Evolutionary conservation across 768 basidiomycete genomes (phyloP).

Genomic region (Rickenella mellea): DNA sequence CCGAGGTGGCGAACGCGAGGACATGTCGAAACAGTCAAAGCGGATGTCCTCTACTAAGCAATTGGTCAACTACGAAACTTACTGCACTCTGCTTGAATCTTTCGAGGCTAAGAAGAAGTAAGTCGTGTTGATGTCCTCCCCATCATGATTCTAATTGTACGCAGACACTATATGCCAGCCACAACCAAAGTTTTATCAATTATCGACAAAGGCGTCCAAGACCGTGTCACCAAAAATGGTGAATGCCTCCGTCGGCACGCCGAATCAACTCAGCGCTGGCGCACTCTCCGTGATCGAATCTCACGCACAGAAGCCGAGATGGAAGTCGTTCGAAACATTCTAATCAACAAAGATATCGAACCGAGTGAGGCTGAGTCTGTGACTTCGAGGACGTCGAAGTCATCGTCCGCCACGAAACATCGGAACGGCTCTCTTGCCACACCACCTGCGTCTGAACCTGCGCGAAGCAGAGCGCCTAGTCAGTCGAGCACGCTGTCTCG

Average conservation of each 20-base stretch:
- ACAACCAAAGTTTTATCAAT: slow-evolving; percentile 87
- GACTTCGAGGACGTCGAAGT: slow-evolving; percentile 39
- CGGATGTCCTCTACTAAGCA: slow-evolving; percentile 36
- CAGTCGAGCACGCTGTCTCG: slow-evolving; percentile 51
- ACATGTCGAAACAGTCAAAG: slow-evolving; percentile 30
- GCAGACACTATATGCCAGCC: slow-evolving; percentile 90
- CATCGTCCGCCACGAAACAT: slow-evolving; percentile 26
- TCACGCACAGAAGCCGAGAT: slow-evolving; percentile 74
- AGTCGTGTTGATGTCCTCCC: slow-evolving; percentile 14
- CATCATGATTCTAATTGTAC: slow-evolving; percentile 8
- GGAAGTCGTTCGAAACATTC: slow-evolving; percentile 55
- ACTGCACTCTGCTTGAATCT: slow-evolving; percentile 57
- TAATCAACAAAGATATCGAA: slow-evolving; percentile 38
- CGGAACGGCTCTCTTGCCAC: slow-evolving; percentile 56
- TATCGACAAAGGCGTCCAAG: slow-evolving; percentile 88
- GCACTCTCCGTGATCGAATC: slow-evolving; percentile 70
- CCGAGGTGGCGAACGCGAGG: slow-evolving; percentile 39
- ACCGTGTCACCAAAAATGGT: slow-evolving; percentile 93
- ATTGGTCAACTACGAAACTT: slow-evolving; percentile 52
- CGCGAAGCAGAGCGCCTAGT: slow-evolving; percentile 27
- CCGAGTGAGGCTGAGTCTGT: slow-evolving; percentile 67
- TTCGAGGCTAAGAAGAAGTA: slow-evolving; percentile 88
- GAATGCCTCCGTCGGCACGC: slow-evolving; percentile 86
- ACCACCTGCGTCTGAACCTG: slow-evolving; percentile 38
- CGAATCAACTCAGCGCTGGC: slow-evolving; percentile 84